Evolutionary conservation across 352 stramenopile genomes (phyloP), one percentile per base, ranked within the genome.

Genomic region (Globisporangium takayamanum): DNA sequence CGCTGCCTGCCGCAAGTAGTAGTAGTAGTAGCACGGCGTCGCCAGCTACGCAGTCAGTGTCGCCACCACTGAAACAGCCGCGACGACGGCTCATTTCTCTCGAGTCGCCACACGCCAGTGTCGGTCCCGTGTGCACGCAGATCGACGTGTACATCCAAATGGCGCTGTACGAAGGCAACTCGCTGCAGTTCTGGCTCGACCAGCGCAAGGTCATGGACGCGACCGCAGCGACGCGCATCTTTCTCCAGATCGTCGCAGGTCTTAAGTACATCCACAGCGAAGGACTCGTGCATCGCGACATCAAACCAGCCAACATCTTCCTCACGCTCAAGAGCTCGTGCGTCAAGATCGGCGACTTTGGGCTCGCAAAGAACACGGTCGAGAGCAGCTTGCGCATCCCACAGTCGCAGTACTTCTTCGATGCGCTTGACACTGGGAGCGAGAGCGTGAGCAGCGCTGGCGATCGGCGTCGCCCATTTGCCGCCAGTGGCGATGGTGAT

Each of bases 121-220:
- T 49, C 26, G 67, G 66, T 26, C 53, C 66, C 1, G 62, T 91
- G 50, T 84, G 74, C 59, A 88, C 80, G 3, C 78, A 90, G 56
- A 91, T 93, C 51, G 80, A 93, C 33, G 77, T 96, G 50, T 94
- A 93, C 67, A 96, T 96, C 50, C 87, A 98, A 67, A 98, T 98
- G 94, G 89, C 97, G 46, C 89, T 97, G 36, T 98, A 97, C 60
- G 74, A 96, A 49, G 74, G 84, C 44, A 94, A 94, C 33, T 97
- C 95, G 6, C 72, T 93, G 28, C 77, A 82, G 50, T 71, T 89
- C 37, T 93, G 81, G 81, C 75, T 93, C 49, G 75, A 88, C 1
- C 68, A 82, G 47, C 81, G 81, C 5, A 15, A 44, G 11, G 53
- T 58, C 10, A 63, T 91, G 16, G 67, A 87, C 46, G 37, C 57